Conservation (phyloP, 2,329 filamentous ascomycete genomes). For the Phaeosphaeria sp. region DNA sequence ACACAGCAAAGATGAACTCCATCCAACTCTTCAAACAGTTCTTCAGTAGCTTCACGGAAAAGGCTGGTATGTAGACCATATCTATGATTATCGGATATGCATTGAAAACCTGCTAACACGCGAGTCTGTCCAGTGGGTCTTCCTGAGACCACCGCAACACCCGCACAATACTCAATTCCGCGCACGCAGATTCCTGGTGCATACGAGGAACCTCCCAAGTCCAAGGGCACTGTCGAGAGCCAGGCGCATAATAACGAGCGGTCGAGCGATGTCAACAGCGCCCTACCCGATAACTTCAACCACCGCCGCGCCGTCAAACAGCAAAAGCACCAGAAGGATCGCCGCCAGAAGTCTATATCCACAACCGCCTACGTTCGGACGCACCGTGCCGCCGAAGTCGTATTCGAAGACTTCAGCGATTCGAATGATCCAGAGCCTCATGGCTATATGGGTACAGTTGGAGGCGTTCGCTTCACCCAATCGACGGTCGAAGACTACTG, state of each 20-base stretch:
- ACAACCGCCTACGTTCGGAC: background rate
- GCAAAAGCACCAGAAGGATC: background rate
- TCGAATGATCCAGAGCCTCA: constrained; percentile 8
- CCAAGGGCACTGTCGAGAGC: background rate
- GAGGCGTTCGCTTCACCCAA: constrained; percentile 2
- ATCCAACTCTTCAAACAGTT: background rate
- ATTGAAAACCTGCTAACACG: background rate
- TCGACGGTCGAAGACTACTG: constrained; percentile 3
- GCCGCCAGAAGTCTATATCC: background rate
- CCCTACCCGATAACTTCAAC: background rate
- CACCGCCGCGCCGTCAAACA: background rate
- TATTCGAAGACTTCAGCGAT: constrained; percentile 12
- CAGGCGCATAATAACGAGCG: background rate
- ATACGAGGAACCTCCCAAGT: background rate
- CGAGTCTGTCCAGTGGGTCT: background rate
- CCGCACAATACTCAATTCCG: background rate
- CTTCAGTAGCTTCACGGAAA: background rate
- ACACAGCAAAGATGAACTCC: background rate
- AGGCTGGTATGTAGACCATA: background rate
- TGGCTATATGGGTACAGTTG: constrained; percentile 18
- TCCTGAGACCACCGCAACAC: background rate
- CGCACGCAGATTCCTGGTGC: background rate
- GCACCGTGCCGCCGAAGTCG: constrained; percentile 8
- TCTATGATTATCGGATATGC: no score
- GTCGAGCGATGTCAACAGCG: no score